Evolutionary conservation across 805 yeast genomes (phyloP).

Genomic region (Barnettozyma sp.): DNA sequence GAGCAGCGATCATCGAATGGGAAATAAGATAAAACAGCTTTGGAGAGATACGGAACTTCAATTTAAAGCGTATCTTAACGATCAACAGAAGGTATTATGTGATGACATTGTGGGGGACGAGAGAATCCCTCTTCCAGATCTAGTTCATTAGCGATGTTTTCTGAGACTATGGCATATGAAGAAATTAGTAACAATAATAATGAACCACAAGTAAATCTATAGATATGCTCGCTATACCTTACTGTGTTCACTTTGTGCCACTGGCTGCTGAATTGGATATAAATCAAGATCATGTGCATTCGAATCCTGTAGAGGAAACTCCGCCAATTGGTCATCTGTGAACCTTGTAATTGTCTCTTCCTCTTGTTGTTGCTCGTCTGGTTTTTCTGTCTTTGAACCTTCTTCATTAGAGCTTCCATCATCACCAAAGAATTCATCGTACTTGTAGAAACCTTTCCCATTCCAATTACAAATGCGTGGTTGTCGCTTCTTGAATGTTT

Average conservation of each 20-base stretch:
- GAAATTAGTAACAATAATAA: not conserved
- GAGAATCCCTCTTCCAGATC: not conserved
- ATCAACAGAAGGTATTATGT: not conserved
- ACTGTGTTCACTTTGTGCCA: not conserved
- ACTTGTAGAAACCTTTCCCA: constrained; percentile 20
- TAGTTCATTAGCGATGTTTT: no score
- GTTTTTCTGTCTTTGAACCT: constrained; percentile 15
- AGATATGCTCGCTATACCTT: no score
- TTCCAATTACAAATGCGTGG: constrained; percentile 23
- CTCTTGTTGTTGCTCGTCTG: constrained; percentile 22
- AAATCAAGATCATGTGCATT: not conserved
- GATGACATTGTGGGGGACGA: not conserved
- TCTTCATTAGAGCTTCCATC: constrained; percentile 3
- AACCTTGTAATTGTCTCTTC: constrained; percentile 19
- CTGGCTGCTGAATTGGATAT: constrained; percentile 1
- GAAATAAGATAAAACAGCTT: constrained; percentile 4
- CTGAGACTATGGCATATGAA: no score
- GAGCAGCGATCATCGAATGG: not conserved
- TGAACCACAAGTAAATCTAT: no score
- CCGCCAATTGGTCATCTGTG: constrained; percentile 20
- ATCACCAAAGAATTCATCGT: constrained; percentile 18
- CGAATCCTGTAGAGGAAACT: constrained; percentile 16
- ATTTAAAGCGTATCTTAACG: not conserved
- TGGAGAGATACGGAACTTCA: constrained; percentile 5
- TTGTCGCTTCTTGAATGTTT: constrained; percentile 18